Base-by-base conservation (phyloP, 1,284 basidiomycete genomes). In the Gymnopus androsaceus region DNA sequence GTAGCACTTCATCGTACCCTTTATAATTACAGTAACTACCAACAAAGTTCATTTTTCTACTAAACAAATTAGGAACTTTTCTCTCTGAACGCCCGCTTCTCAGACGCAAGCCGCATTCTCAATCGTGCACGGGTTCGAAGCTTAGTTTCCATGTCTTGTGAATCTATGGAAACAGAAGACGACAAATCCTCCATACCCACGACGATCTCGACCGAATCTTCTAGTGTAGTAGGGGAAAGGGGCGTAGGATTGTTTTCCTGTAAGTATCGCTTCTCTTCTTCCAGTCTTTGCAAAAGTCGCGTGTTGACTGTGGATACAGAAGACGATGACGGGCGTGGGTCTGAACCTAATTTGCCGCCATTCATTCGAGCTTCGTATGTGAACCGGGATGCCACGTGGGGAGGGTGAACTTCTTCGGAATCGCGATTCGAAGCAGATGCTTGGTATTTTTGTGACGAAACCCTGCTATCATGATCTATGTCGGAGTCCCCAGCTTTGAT, bases 61-160 rank as follows among this genome's bases (percentile, higher is more conserved):
- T 38, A 41, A 3, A 4, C 17, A 15, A 25, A n/a, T 27, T 7
- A 45, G 14, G 15, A 21, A 11, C 12, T n/a, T 11, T 38, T 21
- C 38, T 19, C n/a, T 11, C 15, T 12, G 28, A 21, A 23, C 11
- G 14, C 54, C 54, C 71, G 71, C 66, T 76, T 82, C 59, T 77
- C 80, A 42, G 75, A 76, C 15, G 76, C 78, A 31, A 85, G 73
- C 51, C 79, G 76, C 34, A 75, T 73, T 19, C 74, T 76, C 62
- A 84, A 64, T 57, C 74, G 78, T 49, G 79, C 78, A 62, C 80
- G 78, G 45, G 68, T 69, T 58, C 80, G 77, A 62, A 84, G 69
- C 59, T 67, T 71, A 59, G 68, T 74, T 66, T 82, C 83, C 57
- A 72, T 62, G 44, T 56, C 59, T 41, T 57, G 61, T 47, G 66